A percentile compares a stretch with the other conserved stretches of the same genome.
These are phyloP conservation scores for Colletotrichum viniferum DNA, from an alignment of 2,329 filamentous ascomycete species.

Conservation along the genomic window DNA sequence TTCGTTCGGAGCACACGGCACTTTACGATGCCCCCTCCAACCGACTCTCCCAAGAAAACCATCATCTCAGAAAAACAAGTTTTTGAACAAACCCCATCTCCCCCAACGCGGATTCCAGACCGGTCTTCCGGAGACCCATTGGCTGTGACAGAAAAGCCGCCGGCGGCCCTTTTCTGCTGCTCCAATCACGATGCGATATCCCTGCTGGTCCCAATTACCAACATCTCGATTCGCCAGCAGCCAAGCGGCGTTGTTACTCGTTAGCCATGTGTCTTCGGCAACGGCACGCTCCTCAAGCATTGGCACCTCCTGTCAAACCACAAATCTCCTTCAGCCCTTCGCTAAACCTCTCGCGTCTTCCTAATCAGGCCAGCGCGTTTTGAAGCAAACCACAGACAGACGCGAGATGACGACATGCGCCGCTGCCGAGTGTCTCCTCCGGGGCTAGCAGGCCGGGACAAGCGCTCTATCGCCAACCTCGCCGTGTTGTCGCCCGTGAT, in stretches of 20 bases:
- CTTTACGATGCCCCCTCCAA: background rate
- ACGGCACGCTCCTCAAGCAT: constrained; percentile 1
- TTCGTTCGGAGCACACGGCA: background rate
- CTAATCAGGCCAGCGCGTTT: background rate
- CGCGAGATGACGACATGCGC: background rate
- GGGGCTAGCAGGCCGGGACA: background rate
- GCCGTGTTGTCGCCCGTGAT: background rate
- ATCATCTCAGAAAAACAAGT: background rate
- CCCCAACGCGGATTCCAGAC: background rate
- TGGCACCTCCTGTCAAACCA: background rate
- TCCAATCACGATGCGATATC: background rate
- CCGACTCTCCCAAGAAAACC: background rate
- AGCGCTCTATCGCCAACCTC: background rate
- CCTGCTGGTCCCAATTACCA: background rate
- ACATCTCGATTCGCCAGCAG: background rate
- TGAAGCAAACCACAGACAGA: background rate
- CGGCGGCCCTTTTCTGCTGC: background rate
- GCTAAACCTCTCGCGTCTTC: background rate
- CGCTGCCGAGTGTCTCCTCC: background rate
- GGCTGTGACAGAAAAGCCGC: background rate
- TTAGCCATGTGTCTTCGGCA: background rate
- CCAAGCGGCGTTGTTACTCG: background rate
- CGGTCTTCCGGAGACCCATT: background rate
- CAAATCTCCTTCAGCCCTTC: background rate
- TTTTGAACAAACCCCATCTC: background rate